Base-by-base conservation (phyloP, 495 filamentous ascomycete genomes). In the Coniosporium apollinis region DNA sequence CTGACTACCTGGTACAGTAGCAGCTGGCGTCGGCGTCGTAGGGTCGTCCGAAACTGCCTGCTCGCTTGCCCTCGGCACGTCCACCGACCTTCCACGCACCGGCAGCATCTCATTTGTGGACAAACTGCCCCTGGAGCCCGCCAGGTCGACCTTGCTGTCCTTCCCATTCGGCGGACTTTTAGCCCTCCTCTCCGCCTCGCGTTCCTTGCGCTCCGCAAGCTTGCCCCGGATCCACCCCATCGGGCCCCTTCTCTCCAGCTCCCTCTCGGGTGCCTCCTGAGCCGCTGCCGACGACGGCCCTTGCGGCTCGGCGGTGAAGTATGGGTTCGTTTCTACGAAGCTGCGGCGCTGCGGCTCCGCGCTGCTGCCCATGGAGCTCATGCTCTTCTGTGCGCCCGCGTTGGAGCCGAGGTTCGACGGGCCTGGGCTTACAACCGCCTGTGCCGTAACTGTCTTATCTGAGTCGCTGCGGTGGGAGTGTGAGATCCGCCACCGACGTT, bases 171-270 rank as follows among this genome's bases (percentile, higher is more conserved):
- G 60, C 8, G 71, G 72, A 40, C 66, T 75, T 43, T 68, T 67
- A 11, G 67, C 61, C 11, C 69, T 51, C 30, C 67, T 63, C 39
- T 74, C 68, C 19, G 55, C 62, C 19, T 57, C 57, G 14, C 56
- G 49, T 32, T 80, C 75, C 50, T 76, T 82, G 18, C 74, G 70
- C 45, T 85, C 80, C 13, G 76, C 69, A 26, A 89, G 72, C 57
- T 89, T 92, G 42, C 73, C 76, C 49, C 81, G 81, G 44, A 94
- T 69, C 69, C 86, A 92, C 11, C 72, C 75, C 32, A 91, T 66
- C 15, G 52, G 69, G 54, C 62, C 66, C 48, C 57, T 51, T 22
- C 17, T 60, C 47, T 49, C 60, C 38, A 34, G 45, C 41, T 39
- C 61, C 21, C 43, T 40, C 33, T 29, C 50, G 37, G 31, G 29